Evolutionary conservation across 2,329 filamentous ascomycete species (phyloP), one percentile per base, ranked within the genome.

Genomic region (Venturia carpophila): DNA sequence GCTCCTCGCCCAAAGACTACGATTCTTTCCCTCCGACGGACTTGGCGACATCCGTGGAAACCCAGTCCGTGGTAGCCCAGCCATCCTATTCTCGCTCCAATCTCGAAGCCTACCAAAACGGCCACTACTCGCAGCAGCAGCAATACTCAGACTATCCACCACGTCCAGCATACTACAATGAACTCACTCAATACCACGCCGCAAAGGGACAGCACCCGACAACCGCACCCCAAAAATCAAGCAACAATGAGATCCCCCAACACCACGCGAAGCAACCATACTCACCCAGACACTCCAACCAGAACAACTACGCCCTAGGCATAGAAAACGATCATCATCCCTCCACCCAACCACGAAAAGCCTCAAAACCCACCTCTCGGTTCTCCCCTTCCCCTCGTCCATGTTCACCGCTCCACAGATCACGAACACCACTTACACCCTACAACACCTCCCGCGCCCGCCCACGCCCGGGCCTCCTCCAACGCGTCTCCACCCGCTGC

Each of bases 401-500:
- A 11, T 5, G 10, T 11, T 58, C 52, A n/a, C 52, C 52, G 7
- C 30, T 58, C 15, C 52, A 58, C 30, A 19, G 52, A 37, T 58
- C 52, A n/a, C 27, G 15, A 58, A 58, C 27, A 9, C 52, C 52
- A 7, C 30, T 58, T 2, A 37, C 52, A 15, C 52, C 52, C 15
- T 58, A 58, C 52, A 58, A 58, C 19, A 15, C 52, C 52, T 37
- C 52, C 19, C 52, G 52, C 52, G 27, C 52, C 19, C 27, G 30
- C 17, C 52, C 52, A 9, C 52, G 52, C 15, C 52, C 52, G 1
- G 52, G 52, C 2, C 37, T 58, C 19, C 30, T 58, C 1, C 37
- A 58, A 37, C 52, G 52, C 27, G n/a, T 58, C 27, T 58, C 52
- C 52, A 37, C 52, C 30, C 52, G 52, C 52, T 58, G 52, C 15